Base-by-base conservation (phyloP, 805 yeast genomes). In the Kuraishia ogatae region DNA sequence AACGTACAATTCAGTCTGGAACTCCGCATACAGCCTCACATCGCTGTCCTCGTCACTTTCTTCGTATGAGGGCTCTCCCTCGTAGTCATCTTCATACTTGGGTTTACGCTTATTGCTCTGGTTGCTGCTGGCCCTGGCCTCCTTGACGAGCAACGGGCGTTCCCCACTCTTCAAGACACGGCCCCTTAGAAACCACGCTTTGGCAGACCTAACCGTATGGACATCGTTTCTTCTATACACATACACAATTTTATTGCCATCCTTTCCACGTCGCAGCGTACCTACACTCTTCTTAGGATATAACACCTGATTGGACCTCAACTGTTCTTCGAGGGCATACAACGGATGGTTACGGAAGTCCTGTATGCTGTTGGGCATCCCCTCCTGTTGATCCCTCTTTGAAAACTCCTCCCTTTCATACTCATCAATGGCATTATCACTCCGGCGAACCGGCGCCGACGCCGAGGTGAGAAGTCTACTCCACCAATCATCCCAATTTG, bases 271-370 rank as follows among this genome's bases (percentile, higher is more conserved):
- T 21, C 85, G 71, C 28, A 89, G 75, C 29, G 84, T 83, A 0
- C 98, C 99, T 62, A 96, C 85, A 22, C 83, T 80, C 47, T 78
- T 84, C 61, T 76, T 80, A 0, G 92, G 89, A 54, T 77, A 76
- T 3, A 93, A 67, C 4, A 91, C 76, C 65, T 94, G 97, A 64
- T 85, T 87, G 53, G 80, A 78, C 52, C 79, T 78, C 39, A 94
- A 66, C 59, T 91, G 96, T 2, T 82, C 76, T 65, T 89, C 96
- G 15, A 94, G 66, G 0, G 87, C 94, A 67, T 85, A 94, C 15
- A 84, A 69, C 0, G 99, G 99, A 68, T 94, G 99, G 53, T 84
- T 84, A 53, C 83, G 84, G 66, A 92, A 89, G 60, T 91, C 97
- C 53, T 83, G 85, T 24, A 90, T 71, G 62, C 82, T 87, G 55